Percentiles rank a stretch among this genome's conserved stretches.
phyloP scores from a whole-genome alignment of 2,329 filamentous ascomycete genomes.

The Magnaporthiopsis incrustans region DNA sequence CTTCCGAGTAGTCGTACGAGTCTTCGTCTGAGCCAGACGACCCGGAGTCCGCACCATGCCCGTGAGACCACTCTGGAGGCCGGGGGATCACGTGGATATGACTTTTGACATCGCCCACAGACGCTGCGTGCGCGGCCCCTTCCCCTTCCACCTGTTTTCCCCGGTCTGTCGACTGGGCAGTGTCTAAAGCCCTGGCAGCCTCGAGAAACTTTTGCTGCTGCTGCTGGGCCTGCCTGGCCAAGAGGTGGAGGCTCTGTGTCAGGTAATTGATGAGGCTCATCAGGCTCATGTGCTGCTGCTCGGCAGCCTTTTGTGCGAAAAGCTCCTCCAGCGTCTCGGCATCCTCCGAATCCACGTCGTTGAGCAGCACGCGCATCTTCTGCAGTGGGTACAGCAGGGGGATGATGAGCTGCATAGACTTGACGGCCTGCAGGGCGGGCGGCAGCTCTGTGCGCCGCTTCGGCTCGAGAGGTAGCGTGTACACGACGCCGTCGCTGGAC shows the following conservation, averaged over 20 bases:
- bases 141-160: conserved; percentile 10
- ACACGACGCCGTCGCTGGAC: conserved; percentile 61
- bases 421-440: conserved; percentile 49
- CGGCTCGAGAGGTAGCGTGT: conserved; percentile 63
- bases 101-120: conserved; percentile 38
- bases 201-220: conserved; percentile 12
- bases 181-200: conserved; percentile 13
- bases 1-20: conserved; percentile 32
- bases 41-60: conserved; percentile 34
- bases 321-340: conserved; percentile 56
- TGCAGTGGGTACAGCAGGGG: conserved; percentile 67
- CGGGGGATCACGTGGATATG: conserved; percentile 67
- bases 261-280: conserved; percentile 71
- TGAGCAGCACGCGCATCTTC: conserved; percentile 55
- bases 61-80: conserved; percentile 65
- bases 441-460: conserved; percentile 54
- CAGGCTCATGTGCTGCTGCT: conserved; percentile 53
- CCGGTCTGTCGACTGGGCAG: conserved; percentile 3
- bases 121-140: conserved; percentile 16
- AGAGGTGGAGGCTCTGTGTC: conserved; percentile 58
- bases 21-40: conserved; percentile 34
- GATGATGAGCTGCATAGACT: conserved; percentile 59
- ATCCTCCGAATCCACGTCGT: conserved; percentile 51
- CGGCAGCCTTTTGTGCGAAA: conserved; percentile 51
- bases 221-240: conserved; percentile 47